Conservation (phyloP, 495 filamentous ascomycete species). For the Penicillium arizonense region DNA sequence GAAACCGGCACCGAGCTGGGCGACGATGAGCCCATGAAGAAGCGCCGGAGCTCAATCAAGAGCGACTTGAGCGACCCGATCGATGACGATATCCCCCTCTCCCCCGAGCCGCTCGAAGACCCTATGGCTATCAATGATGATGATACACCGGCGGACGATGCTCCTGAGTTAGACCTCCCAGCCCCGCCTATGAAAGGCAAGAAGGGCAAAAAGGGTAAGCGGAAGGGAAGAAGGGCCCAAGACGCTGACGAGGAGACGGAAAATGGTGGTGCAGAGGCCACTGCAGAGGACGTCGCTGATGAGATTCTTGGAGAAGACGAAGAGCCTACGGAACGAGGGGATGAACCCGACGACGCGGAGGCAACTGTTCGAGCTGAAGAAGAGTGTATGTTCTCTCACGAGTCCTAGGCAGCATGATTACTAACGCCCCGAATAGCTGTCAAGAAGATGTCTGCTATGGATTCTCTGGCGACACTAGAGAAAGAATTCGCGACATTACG, state of each 20-base stretch:
- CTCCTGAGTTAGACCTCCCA: slow-evolving; percentile 35
- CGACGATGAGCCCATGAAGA: slow-evolving; percentile 43
- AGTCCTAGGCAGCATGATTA: slow-evolving; percentile 2
- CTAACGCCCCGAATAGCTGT: slow-evolving; percentile 60
- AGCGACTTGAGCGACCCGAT: slow-evolving; percentile 45
- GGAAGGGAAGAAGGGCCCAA: slow-evolving; percentile 39
- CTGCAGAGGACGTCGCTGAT: slow-evolving; percentile 29
- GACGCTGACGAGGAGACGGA: slow-evolving; percentile 40
- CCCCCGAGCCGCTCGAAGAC: slow-evolving; percentile 38
- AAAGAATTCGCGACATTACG: slow-evolving; percentile 79
- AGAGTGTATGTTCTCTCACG: slow-evolving; percentile 61
- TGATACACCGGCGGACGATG: slow-evolving; percentile 37
- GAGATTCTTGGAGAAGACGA: slow-evolving; percentile 47
- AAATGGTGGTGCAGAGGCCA: slow-evolving; percentile 23
- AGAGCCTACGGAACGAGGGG: slow-evolving; percentile 38
- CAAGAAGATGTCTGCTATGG: slow-evolving; percentile 77
- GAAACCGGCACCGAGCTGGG: slow-evolving; percentile 40
- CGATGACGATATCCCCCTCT: slow-evolving; percentile 25
- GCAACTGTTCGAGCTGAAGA: slow-evolving; percentile 50
- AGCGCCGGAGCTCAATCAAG: slow-evolving; percentile 45
- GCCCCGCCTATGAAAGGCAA: slow-evolving; percentile 29
- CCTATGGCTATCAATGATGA: slow-evolving; percentile 32
- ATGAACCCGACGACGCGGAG: slow-evolving; percentile 42
- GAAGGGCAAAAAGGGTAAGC: slow-evolving; percentile 45
- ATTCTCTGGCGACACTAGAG: slow-evolving; percentile 74